Evolutionary conservation across 768 basidiomycete species (phyloP).

Genomic region (Podaxis pistillaris): DNA sequence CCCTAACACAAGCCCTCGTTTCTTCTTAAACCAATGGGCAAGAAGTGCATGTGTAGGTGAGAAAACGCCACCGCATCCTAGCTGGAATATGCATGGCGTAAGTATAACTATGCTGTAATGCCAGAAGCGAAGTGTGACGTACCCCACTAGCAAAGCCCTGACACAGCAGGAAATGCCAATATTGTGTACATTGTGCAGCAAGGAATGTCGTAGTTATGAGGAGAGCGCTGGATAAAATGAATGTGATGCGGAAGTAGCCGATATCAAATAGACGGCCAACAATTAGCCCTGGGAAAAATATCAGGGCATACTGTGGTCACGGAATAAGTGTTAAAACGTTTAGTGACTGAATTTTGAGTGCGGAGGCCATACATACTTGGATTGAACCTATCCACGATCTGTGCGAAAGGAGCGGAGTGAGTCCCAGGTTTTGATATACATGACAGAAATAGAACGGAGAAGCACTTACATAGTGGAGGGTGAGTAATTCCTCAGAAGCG

Average conservation of each 20-base stretch:
- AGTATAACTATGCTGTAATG: slow-evolving; percentile 47
- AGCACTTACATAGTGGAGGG: slow-evolving; percentile 63
- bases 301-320: slow-evolving; percentile 37
- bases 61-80: slow-evolving; percentile 58
- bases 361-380: slow-evolving; percentile 40
- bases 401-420: background rate
- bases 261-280: slow-evolving; percentile 66
- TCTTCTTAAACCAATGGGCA: slow-evolving; percentile 72
- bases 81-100: slow-evolving; percentile 22
- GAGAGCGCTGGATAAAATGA: slow-evolving; percentile 22
- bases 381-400: slow-evolving; percentile 83
- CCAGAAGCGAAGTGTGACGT: slow-evolving; percentile 51
- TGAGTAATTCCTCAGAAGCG: slow-evolving; percentile 43
- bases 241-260: slow-evolving; percentile 59
- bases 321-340: background rate
- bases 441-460: background rate
- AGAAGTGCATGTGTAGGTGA: slow-evolving; percentile 58
- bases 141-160: slow-evolving; percentile 63
- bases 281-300: slow-evolving; percentile 41
- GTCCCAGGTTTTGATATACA: background rate
- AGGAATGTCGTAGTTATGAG: slow-evolving; percentile 51
- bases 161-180: slow-evolving; percentile 66
- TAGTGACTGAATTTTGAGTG: background rate
- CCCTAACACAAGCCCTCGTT: slow-evolving; percentile 61
- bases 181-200: slow-evolving; percentile 54